Percentiles rank a stretch among this genome's conserved stretches.
Evolutionary conservation across 2,329 filamentous ascomycete species (phyloP).

Genomic region (Diaporthe ilicicola): DNA sequence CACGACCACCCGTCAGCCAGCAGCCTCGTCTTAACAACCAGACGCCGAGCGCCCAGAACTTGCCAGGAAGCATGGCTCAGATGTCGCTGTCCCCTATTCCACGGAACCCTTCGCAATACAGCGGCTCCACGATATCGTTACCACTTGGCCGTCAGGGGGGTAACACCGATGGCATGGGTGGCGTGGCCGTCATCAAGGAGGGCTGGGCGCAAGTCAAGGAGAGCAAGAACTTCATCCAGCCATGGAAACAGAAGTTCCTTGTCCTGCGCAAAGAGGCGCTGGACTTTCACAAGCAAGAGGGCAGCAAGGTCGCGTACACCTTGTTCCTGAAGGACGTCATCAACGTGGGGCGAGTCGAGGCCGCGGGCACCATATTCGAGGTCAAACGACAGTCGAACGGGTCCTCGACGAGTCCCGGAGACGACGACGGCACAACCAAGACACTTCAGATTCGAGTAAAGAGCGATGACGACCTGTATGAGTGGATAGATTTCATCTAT

Average conservation of each 20-base stretch:
- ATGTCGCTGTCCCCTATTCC: constrained; percentile 78
- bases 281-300: constrained; percentile 93
- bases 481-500: constrained; percentile 99
- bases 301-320: constrained; percentile 85
- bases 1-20: constrained; percentile 72
- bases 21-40: constrained; percentile 78
- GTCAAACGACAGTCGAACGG: constrained; percentile 80
- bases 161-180: constrained; percentile 66
- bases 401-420: constrained; percentile 74
- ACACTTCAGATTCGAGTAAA: constrained; percentile 93
- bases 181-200: constrained; percentile 80
- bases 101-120: constrained; percentile 69
- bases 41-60: constrained; percentile 74
- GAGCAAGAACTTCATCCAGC: constrained; percentile 83
- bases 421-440: constrained; percentile 82
- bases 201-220: constrained; percentile 90
- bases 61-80: constrained; percentile 81
- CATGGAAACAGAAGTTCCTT: constrained; percentile 91
- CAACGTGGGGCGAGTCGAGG: constrained; percentile 89
- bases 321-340: constrained; percentile 88
- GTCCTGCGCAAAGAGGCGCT: constrained; percentile 92
- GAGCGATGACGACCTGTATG: constrained; percentile 94
- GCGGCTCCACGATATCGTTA: constrained; percentile 76
- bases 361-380: constrained; percentile 91
- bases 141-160: constrained; percentile 68